Percentiles rank a stretch among this genome's conserved stretches.
Conservation (phyloP, 768 basidiomycete species). For the Lactifluus rugatus region DNA sequence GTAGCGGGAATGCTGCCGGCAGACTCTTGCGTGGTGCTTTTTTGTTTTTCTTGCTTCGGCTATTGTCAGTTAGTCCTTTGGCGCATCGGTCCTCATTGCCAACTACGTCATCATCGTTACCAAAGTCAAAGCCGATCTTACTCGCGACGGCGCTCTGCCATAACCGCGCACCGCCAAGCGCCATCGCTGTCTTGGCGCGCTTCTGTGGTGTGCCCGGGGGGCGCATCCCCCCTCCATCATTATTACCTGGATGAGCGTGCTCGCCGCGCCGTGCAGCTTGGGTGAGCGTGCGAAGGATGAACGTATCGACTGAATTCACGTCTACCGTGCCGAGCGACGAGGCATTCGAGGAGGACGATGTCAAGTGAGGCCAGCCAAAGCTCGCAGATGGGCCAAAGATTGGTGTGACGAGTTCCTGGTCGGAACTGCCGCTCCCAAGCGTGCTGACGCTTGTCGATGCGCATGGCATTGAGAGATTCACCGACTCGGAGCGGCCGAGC, state of each 20-base stretch:
- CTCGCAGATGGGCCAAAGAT: constrained; percentile 40
- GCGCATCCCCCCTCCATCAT: constrained; percentile 36
- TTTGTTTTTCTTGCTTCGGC: constrained; percentile 29
- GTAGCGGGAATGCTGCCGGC: constrained; percentile 55
- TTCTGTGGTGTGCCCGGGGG: constrained; percentile 80
- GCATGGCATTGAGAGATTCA: constrained; percentile 37
- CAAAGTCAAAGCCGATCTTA: constrained; percentile 46
- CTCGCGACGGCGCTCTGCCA: constrained; percentile 75
- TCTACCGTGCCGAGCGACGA: constrained; percentile 29
- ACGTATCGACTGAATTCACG: constrained; percentile 42
- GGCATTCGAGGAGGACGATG: constrained; percentile 33
- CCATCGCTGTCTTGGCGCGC: constrained; percentile 53
- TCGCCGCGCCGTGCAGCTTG: constrained; percentile 40
- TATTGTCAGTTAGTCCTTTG: constrained; percentile 34
- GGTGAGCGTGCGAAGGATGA: constrained; percentile 61
- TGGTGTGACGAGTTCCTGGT: constrained; percentile 66
- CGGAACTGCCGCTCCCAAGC: constrained; percentile 46
- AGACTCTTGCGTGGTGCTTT: constrained; percentile 59
- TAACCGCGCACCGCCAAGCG: constrained; percentile 37
- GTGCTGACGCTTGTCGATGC: constrained; percentile 57
- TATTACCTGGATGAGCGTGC: constrained; percentile 26
- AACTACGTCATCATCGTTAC: constrained; percentile 30
- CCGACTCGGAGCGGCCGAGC: constrained; percentile 22
- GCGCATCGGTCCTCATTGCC: constrained; percentile 22
- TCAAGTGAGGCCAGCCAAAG: constrained; percentile 57